phyloP scores from a whole-genome alignment of 495 filamentous ascomycete genomes.

The Oleoguttula mirabilis region DNA sequence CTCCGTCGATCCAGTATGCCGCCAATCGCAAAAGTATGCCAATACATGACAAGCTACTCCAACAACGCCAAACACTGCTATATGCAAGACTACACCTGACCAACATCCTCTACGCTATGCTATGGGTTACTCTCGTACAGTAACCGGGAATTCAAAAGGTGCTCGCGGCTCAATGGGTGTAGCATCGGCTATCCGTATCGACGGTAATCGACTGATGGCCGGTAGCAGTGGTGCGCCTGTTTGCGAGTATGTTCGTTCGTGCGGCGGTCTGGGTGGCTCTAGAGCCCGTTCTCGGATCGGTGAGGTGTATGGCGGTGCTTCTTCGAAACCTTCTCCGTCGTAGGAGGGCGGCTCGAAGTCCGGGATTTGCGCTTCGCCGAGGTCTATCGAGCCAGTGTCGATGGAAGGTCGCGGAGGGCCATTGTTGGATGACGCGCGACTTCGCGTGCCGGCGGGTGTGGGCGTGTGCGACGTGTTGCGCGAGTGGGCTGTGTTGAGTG shows the following conservation, averaged over 20 bases:
- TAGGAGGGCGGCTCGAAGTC: slow-evolving; percentile 14
- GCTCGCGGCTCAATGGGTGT: slow-evolving; percentile 13
- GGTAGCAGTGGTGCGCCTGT: slow-evolving; percentile 15
- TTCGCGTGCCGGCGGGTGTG: slow-evolving; percentile 3
- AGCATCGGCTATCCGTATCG: slow-evolving; percentile 16
- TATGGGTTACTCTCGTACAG: slow-evolving; percentile 2
- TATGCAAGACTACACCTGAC: too few species aligned
- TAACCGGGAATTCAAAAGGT: slow-evolving; percentile 2
- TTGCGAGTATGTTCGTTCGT: background rate
- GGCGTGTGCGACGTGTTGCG: slow-evolving; percentile 4
- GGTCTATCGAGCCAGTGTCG: slow-evolving; percentile 7
- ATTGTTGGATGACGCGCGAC: slow-evolving; percentile 10
- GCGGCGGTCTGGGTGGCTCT: background rate
- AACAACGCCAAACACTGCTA: too few species aligned
- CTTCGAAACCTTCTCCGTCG: slow-evolving; percentile 17
- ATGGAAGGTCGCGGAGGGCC: slow-evolving; percentile 1
- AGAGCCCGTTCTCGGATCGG: slow-evolving; percentile 11
- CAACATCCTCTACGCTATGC: background rate
- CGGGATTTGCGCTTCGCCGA: slow-evolving; percentile 10
- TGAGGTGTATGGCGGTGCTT: slow-evolving; percentile 24
- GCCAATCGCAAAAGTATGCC: too few species aligned
- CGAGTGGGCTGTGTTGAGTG: slow-evolving; percentile 15
- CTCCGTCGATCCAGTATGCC: too few species aligned
- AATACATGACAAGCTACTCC: too few species aligned
- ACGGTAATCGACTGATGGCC: slow-evolving; percentile 14